Base-by-base conservation (phyloP, 2,329 filamentous ascomycete species). In the Fusarium mexicanum region DNA sequence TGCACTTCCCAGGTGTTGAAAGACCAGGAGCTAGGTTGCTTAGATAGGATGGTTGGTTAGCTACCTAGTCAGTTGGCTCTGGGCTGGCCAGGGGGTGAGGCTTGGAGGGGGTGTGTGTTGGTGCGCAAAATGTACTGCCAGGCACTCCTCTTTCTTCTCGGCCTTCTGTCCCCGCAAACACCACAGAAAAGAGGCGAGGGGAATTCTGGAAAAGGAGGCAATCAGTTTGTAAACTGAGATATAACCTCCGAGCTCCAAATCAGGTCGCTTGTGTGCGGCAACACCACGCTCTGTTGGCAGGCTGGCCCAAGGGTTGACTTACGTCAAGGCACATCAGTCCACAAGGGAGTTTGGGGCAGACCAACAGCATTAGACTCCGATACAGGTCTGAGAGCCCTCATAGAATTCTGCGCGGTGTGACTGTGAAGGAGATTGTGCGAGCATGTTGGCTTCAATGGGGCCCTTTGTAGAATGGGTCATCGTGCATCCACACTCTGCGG, bases 241-340 rank as follows among this genome's bases (percentile, higher is more conserved):
- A 72, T 79, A 76, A 61, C 71, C 48, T 69, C 70, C 70, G 55
- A 48, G 59, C 69, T 73, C 79, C 74, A 71, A 77, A 78, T 74
- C 62, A 71, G 69, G 78, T 74, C 74, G 73, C 58, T 75, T 75
- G 76, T 71, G 72, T 71, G 73, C 76, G 62, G 71, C 72, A 77
- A 76, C 67, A 73, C 65, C 62, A 73, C 51, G 37, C 61, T 70
- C 60, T 76, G 77, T 77, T 69, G 74, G 69, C 69, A 75, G 61
- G 47, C 67, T 60, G 66, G 61, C 43, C 65, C 60, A 57, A 61
- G 66, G 63, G 51, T 70, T 71, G 70, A 76, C 72, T 75, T 79
- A 79, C 75, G 78, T 79, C 77, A 78, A 79, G 73, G 71, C 61
- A 71, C 73, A 73, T 78, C 73, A 75, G 73, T 77, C 76, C 75